Percentiles rank a stretch among this genome's conserved stretches.
phyloP scores from a whole-genome alignment of 352 stramenopile species.

The Phytopythium helicoides region DNA sequence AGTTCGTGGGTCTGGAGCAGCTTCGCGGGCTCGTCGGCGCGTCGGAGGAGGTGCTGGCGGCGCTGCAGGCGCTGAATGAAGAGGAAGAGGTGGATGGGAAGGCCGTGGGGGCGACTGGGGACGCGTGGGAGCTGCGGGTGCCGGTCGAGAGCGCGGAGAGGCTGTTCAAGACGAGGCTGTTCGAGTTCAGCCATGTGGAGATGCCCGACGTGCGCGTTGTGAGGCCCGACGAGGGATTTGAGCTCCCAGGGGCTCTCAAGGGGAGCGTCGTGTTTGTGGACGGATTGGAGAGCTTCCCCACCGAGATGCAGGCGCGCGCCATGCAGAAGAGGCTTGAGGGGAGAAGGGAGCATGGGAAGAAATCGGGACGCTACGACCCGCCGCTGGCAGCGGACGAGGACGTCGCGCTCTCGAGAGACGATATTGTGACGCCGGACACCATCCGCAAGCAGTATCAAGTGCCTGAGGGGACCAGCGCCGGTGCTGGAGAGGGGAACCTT shows the following conservation, averaged over 20 bases:
- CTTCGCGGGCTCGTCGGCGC: slow-evolving; percentile 42
- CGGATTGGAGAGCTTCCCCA: slow-evolving; percentile 72
- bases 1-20: slow-evolving; percentile 36
- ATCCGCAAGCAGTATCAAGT: slow-evolving; percentile 67
- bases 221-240: slow-evolving; percentile 33
- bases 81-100: slow-evolving; percentile 6
- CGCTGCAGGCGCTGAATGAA: slow-evolving; percentile 20
- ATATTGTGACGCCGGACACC: slow-evolving; percentile 33
- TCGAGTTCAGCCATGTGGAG: slow-evolving; percentile 38
- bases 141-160: slow-evolving; percentile 36
- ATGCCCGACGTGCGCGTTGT: slow-evolving; percentile 32
- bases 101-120: slow-evolving; percentile 24
- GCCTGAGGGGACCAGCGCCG: slow-evolving; percentile 21
- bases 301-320: slow-evolving; percentile 51
- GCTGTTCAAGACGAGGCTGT: slow-evolving; percentile 52
- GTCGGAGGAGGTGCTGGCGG: slow-evolving; percentile 9
- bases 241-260: slow-evolving; percentile 32
- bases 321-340: slow-evolving; percentile 38
- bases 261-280: slow-evolving; percentile 57
- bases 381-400: not conserved
- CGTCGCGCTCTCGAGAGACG: slow-evolving; percentile 8
- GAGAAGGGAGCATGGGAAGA: slow-evolving; percentile 8
- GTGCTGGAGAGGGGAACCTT: slow-evolving; percentile 25
- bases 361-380: slow-evolving; percentile 29
- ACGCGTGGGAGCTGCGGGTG: slow-evolving; percentile 50